Evolutionary conservation across 2,329 filamentous ascomycete genomes (phyloP).

Genomic region (Paracoccidioides brasiliensis): DNA sequence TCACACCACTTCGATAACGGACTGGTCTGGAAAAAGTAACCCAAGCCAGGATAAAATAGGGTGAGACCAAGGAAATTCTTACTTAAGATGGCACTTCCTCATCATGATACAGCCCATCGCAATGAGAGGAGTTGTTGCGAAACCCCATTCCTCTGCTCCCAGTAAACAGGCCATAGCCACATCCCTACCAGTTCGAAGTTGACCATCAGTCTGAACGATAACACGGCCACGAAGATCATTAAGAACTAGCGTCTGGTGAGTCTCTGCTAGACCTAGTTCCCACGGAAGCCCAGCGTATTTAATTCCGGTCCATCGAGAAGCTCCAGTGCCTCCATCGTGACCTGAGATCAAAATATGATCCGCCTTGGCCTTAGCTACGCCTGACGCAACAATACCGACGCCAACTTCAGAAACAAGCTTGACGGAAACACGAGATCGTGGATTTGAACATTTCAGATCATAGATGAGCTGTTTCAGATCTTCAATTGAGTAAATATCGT

Average conservation of each 20-base stretch:
- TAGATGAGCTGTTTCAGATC: slow-evolving; percentile 97
- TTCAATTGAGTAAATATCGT: slow-evolving; percentile 98
- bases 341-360: slow-evolving; percentile 95
- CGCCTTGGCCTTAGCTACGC: slow-evolving; percentile 93
- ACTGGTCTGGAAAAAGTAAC: neutral
- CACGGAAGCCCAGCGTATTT: slow-evolving; percentile 95
- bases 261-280: slow-evolving; percentile 93
- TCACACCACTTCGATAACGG: too few relatives aligned
- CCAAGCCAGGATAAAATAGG: neutral
- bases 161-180: slow-evolving; percentile 88
- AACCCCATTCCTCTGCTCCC: slow-evolving; percentile 96
- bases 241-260: slow-evolving; percentile 87
- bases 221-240: slow-evolving; percentile 94
- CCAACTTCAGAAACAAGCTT: slow-evolving; percentile 97
- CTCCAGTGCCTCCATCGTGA: slow-evolving; percentile 92
- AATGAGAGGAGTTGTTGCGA: slow-evolving; percentile 86
- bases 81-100: slow-evolving; percentile 45
- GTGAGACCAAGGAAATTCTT: neutral
- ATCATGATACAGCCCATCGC: slow-evolving; percentile 97
- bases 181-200: slow-evolving; percentile 83
- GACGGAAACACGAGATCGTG: slow-evolving; percentile 80
- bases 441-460: slow-evolving; percentile 92
- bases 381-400: slow-evolving; percentile 92
- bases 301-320: slow-evolving; percentile 95
- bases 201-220: slow-evolving; percentile 90